Base-by-base conservation (phyloP, 169 alveolate genomes). In the Cryptosporidium baileyi region DNA sequence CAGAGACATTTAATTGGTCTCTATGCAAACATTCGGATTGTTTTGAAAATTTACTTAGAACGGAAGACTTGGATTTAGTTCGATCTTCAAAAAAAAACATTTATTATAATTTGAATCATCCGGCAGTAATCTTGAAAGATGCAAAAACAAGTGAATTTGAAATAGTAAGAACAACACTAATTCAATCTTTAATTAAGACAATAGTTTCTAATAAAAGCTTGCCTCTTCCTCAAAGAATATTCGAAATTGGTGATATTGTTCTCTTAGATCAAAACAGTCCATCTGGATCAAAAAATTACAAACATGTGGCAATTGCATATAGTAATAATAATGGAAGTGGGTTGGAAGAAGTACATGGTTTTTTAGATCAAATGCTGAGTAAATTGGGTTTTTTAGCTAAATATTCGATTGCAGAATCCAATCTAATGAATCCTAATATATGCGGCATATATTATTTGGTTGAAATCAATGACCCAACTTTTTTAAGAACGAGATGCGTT, bases 61-160 rank as follows among this genome's bases (percentile, higher is more conserved):
- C 17, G 2, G 85, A 74, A 43, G 52, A 74, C 22, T 4, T 54
- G 19, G 43, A 44, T 91, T 88, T 60, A 60, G 60, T 38, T 90
- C 90, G 26, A 22, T 41, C 40, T n/a, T 26, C 26, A 9, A 13
- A 22, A 82, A 91, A 74, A 82, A 13, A 6, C 15, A 13, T 24
- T 6, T 22, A 17, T 5, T 91, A 81, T 88, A 91, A 82, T 65
- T 92, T 40, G 93, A 91, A 22, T 17, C 40, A 30, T 19, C 85
- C 85, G 57, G 96, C 98, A 32, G 98, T 95, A 15, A 91, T 92
- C 89, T 74, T 97, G n/a, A 67, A 92, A 30, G 96, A 97, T 91
- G 93, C 98, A 15, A 96, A 96, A 91, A 91, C 97, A 24, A 82
- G 92, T 49, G 99, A 96, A 67, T 94, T 95, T 89, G 97, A 96